Evolutionary conservation across 1,139 yeast genomes (phyloP).

Genomic region (Hyphopichia wangnamkhiaoensis): DNA sequence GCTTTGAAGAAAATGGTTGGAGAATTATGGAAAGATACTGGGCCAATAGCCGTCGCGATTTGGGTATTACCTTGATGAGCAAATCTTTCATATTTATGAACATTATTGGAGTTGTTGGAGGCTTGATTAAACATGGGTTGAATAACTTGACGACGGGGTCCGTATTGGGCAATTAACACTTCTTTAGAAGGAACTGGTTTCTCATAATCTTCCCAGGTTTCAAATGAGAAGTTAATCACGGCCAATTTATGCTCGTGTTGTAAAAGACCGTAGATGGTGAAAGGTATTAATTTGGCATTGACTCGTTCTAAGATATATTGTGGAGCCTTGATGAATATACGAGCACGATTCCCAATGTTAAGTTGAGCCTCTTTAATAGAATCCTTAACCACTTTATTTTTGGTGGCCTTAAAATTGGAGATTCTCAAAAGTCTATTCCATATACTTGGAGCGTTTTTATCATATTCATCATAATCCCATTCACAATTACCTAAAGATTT

Average conservation of each 20-base stretch:
- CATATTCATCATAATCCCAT: slow-evolving; percentile 88
- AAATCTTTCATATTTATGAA: slow-evolving; percentile 82
- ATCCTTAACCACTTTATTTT: slow-evolving; percentile 67
- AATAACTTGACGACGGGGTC: slow-evolving; percentile 86
- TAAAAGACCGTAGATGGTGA: slow-evolving; percentile 70
- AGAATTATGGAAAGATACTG: slow-evolving; percentile 82
- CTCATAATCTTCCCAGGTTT: slow-evolving; percentile 86
- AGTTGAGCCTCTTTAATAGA: slow-evolving; percentile 59
- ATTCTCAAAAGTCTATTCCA: slow-evolving; percentile 79
- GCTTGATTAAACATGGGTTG: slow-evolving; percentile 84
- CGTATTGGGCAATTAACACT: slow-evolving; percentile 82
- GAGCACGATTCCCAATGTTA: slow-evolving; percentile 65
- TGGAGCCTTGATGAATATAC: slow-evolving; percentile 65
- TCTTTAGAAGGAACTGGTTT: slow-evolving; percentile 83
- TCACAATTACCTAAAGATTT: slow-evolving; percentile 76
- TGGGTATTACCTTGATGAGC: slow-evolving; percentile 72
- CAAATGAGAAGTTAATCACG: slow-evolving; percentile 77
- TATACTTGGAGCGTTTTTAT: slow-evolving; percentile 70
- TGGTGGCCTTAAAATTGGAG: slow-evolving; percentile 75
- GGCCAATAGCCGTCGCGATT: slow-evolving; percentile 87
- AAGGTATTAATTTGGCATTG: slow-evolving; percentile 46
- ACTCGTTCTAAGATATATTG: slow-evolving; percentile 45
- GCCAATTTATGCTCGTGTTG: slow-evolving; percentile 87
- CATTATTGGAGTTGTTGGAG: slow-evolving; percentile 76
- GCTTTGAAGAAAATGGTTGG: slow-evolving; percentile 73